Base-by-base conservation (phyloP, 306 rosid genomes). In the Glycyrrhiza uralensis region DNA sequence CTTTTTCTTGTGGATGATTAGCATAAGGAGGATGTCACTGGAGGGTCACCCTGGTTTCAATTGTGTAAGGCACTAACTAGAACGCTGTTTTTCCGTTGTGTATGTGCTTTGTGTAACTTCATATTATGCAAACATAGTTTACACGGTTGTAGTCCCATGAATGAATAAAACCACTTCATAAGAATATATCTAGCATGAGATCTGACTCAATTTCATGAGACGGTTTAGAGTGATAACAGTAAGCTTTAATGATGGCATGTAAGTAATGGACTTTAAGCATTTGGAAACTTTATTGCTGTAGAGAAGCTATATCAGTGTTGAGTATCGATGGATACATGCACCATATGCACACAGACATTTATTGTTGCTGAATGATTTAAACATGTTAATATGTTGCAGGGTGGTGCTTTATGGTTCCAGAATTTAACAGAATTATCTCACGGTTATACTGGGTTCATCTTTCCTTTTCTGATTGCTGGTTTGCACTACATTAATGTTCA, bases 401-500 rank as follows among this genome's bases (percentile, higher is more conserved):
- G 98, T 64, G 98, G 97, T 70, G 81, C 90, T 80, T 71, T 91
- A 33, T 94, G 98, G 98, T 94, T 94, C 84, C 90, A 83, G 70
- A 86, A 94, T 83, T 87, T 94, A 81, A 80, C 96, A 52, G 91
- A 86, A 65, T 72, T 77, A 36, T 78, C 98, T 58, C 91, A 85
- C 11, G 96, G 97, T 51, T 81, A 84, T 73, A 76, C 78, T n/a
- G 97, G 98, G 57, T 71, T 87, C 83, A 76, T 87, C 82, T 87
- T 91, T 80, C 98, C 98, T 46, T 18, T 86, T 44, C 47, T 89
- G 76, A 85, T 89, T 66, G 91, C 92, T 62, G 82, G 91, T 72
- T 85, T 94, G 85, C 97, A 94, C 83, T 86, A 61, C 69, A 35
- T 69, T 52, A 90, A 78, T 76, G 79, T 89, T 85, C 92, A 86